Conservation (phyloP, 2,329 filamentous ascomycete genomes). For the Colletotrichum theobromicola region DNA sequence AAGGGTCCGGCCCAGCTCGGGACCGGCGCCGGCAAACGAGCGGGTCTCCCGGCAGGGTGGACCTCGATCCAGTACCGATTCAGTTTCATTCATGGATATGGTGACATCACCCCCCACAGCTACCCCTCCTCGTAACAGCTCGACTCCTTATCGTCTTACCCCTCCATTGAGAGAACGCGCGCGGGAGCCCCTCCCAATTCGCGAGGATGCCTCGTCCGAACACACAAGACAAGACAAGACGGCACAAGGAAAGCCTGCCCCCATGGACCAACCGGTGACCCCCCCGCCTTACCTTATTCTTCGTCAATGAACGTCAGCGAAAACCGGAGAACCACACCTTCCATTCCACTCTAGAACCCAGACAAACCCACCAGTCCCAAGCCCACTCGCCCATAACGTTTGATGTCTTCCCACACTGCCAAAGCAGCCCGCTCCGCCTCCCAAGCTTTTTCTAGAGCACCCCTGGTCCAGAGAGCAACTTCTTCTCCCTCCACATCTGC, state of each 20-base stretch:
- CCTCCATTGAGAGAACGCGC: not conserved
- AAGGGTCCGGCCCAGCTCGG: not conserved
- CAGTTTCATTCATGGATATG: not conserved
- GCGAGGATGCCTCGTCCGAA: not conserved
- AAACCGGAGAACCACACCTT: not conserved
- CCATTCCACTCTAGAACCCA: not conserved
- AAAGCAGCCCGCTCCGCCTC: constrained; percentile 9
- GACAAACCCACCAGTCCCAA: not conserved
- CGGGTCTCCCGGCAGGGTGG: not conserved
- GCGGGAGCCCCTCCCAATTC: not conserved
- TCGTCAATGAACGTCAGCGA: not conserved
- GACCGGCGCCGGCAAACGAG: not conserved
- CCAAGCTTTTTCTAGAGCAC: constrained; percentile 1
- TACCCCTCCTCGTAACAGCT: not conserved
- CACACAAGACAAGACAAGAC: not conserved
- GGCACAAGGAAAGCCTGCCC: not conserved
- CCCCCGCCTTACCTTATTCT: not conserved
- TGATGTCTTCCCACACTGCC: not conserved
- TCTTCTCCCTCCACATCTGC: not conserved
- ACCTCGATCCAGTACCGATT: not conserved
- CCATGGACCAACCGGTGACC: not conserved
- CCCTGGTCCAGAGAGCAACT: not conserved
- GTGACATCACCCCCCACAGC: constrained; percentile 16
- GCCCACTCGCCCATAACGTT: not conserved
- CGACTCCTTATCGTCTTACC: not conserved